Evolutionary conservation across 768 basidiomycete genomes (phyloP).

Genomic region (Leucocoprinus leucothites): DNA sequence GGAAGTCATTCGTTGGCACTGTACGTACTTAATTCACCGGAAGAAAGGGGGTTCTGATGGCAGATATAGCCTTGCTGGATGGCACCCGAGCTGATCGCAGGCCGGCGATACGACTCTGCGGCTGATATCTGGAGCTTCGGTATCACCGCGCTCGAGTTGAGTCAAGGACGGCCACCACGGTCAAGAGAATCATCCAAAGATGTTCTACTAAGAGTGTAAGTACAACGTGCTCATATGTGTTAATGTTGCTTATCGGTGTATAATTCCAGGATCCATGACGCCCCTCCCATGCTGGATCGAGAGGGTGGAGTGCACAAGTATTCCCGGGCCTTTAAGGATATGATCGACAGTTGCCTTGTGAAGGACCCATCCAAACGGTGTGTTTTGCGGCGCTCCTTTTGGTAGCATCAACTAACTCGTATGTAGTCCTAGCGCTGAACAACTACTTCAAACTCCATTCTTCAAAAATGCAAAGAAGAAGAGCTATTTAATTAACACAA

Average conservation of each 20-base stretch:
- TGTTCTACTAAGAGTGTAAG: constrained; percentile 73
- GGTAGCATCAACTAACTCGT: background rate
- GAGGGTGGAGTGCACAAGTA: constrained; percentile 71
- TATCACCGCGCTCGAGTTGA: constrained; percentile 89
- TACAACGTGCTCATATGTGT: constrained; percentile 2
- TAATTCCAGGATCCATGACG: constrained; percentile 63
- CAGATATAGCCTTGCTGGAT: constrained; percentile 82
- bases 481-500: constrained; percentile 70
- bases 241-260: background rate
- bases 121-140: constrained; percentile 98
- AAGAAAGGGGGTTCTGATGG: background rate
- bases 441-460: constrained; percentile 75
- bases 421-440: constrained; percentile 68
- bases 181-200: constrained; percentile 70
- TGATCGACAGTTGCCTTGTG: constrained; percentile 76
- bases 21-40: constrained; percentile 34
- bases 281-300: constrained; percentile 73
- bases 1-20: constrained; percentile 92
- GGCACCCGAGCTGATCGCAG: constrained; percentile 91
- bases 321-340: constrained; percentile 77
- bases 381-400: constrained; percentile 4
- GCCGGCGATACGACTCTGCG: constrained; percentile 77
- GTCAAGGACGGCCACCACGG: constrained; percentile 84
- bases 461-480: constrained; percentile 81
- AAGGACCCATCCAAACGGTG: constrained; percentile 84